Percentiles rank a stretch among this genome's conserved stretches.
Evolutionary conservation across 257 asterid genomes (phyloP).

Genomic region (Nicotiana tabacum): DNA sequence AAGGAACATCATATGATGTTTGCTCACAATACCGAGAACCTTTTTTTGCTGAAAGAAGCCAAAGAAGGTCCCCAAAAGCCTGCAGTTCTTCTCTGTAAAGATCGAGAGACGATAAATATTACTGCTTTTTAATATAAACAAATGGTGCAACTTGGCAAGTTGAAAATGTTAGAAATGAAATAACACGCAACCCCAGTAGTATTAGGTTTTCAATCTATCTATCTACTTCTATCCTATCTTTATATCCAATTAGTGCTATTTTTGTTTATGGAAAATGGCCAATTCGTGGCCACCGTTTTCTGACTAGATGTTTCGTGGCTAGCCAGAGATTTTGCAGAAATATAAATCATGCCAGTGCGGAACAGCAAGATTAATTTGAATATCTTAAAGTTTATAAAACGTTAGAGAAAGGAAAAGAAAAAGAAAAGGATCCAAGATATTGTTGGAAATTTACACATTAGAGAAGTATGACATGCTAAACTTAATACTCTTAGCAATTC

Average conservation of each 20-base stretch:
- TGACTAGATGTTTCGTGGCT: neutral
- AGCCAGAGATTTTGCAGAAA: no score
- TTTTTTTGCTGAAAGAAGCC: neutral
- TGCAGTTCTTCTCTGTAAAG: neutral
- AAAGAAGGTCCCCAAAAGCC: neutral
- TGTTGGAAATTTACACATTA: neutral
- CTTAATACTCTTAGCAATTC: neutral
- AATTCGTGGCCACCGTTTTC: neutral
- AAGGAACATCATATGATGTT: neutral
- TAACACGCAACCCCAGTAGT: neutral
- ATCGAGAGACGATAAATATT: neutral
- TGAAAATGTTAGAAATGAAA: neutral
- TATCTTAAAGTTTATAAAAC: no score
- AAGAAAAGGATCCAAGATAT: neutral
- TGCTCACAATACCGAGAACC: neutral
- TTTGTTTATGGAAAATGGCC: neutral
- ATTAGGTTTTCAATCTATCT: neutral
- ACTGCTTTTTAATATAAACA: neutral
- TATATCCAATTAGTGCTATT: neutral
- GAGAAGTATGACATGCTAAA: neutral
- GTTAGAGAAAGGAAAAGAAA: neutral
- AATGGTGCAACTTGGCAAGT: neutral
- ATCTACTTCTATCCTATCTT: slow-evolving; percentile 3
- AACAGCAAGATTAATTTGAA: no score
- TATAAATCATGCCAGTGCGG: no score